phyloP scores from a whole-genome alignment of 805 yeast species.

The Nakazawaea ambrosiae region DNA sequence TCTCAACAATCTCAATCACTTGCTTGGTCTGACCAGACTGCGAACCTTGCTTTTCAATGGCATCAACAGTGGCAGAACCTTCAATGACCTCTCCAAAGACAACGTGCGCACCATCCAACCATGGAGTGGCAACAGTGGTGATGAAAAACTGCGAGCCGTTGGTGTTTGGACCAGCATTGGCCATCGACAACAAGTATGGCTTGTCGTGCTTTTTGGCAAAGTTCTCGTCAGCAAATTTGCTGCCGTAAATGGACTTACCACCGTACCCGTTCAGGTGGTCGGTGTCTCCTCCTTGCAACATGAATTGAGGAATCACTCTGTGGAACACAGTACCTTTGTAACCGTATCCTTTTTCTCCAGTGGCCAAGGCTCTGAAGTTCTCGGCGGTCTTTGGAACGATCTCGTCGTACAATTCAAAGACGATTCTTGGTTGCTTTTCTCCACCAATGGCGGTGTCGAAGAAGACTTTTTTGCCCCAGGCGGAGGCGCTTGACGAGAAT shows the following conservation, averaged over 20 bases:
- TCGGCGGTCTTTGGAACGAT: conserved; percentile 70
- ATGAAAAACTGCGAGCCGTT: conserved; percentile 89
- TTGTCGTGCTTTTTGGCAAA: conserved; percentile 66
- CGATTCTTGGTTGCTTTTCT: conserved; percentile 33
- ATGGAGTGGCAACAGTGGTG: conserved; percentile 71
- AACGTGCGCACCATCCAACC: conserved; percentile 76
- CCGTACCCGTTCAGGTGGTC: conserved; percentile 87
- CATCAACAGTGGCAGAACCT: conserved; percentile 51
- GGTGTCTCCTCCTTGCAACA: conserved; percentile 95
- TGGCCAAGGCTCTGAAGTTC: conserved; percentile 74
- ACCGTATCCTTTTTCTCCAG: conserved; percentile 94
- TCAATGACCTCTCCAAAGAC: conserved; percentile 72
- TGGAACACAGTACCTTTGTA: conserved; percentile 86
- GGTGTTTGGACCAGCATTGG: conserved; percentile 89
- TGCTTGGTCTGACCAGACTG: conserved; percentile 59
- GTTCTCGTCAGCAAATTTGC: conserved; percentile 54
- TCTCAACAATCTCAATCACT: conserved; percentile 54
- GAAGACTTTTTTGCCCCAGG: conserved; percentile 46
- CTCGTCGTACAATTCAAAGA: conserved; percentile 24
- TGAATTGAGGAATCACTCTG: conserved; percentile 94
- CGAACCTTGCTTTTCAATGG: conserved; percentile 61
- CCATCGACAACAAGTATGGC: conserved; percentile 86
- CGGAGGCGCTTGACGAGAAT: conserved; percentile 40
- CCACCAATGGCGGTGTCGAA: conserved; percentile 54
- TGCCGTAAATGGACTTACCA: conserved; percentile 82